Percentiles rank a stretch among this genome's conserved stretches.
Conservation (phyloP, 345 rosid species). For the Populus pruinosa region DNA sequence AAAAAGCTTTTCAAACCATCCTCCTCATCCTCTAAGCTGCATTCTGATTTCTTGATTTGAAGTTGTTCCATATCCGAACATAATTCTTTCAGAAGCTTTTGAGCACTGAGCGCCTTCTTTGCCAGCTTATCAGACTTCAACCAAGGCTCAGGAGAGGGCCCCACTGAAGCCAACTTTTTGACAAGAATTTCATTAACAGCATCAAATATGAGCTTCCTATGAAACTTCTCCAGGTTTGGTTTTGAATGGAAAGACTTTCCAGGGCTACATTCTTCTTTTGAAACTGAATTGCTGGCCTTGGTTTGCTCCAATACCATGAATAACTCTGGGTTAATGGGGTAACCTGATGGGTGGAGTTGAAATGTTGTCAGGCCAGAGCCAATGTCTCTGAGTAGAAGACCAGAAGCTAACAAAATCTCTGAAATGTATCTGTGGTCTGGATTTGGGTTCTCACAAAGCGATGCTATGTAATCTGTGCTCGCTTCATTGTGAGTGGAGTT, state of each 20-base stretch:
- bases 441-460: constrained; percentile 74
- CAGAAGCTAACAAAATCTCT: constrained; percentile 88
- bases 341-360: constrained; percentile 84
- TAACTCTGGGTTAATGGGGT: constrained; percentile 83
- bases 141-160: constrained; percentile 49
- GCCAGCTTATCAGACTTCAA: constrained; percentile 45
- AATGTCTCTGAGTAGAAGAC: constrained; percentile 81
- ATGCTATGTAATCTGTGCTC: constrained; percentile 87
- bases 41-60: constrained; percentile 44
- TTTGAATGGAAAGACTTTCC: constrained; percentile 31
- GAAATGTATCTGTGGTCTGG: constrained; percentile 95
- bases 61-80: constrained; percentile 63
- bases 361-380: constrained; percentile 55
- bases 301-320: constrained; percentile 92
- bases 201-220: constrained; percentile 80
- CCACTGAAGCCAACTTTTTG: constrained; percentile 47
- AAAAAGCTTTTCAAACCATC: constrained; percentile 52
- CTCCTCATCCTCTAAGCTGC: constrained; percentile 49
- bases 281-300: constrained; percentile 46
- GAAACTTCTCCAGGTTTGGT: constrained; percentile 49
- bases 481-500: constrained; percentile 88
- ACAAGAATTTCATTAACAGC: constrained; percentile 77
- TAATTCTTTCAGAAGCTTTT: constrained; percentile 71
- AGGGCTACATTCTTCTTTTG: constrained; percentile 42
- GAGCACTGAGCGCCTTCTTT: constrained; percentile 60